Conservation (phyloP, 129 eudicot genomes). For the Flaveria ramosissima region DNA sequence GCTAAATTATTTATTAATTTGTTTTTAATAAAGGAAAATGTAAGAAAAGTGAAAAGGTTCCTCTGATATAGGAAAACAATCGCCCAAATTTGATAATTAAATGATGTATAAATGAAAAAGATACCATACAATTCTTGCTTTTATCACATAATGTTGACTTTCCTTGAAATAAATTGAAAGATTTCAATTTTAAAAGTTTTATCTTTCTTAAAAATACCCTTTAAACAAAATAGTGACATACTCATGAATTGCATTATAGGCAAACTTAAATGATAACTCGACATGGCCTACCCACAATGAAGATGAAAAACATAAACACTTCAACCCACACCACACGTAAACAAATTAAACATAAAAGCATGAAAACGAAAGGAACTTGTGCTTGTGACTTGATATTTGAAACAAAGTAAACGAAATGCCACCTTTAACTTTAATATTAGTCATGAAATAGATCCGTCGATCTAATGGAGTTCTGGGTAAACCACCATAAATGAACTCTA, state of each 20-base stretch:
- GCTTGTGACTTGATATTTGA: neutral
- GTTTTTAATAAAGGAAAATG: neutral
- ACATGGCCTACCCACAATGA: constrained; percentile 7
- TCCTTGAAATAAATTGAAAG: neutral
- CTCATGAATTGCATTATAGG: neutral
- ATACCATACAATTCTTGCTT: neutral
- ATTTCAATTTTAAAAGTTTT: neutral
- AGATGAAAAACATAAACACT: neutral
- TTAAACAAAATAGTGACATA: neutral
- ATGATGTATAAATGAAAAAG: neutral
- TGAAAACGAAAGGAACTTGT: neutral
- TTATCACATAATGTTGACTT: neutral
- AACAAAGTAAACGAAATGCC: neutral
- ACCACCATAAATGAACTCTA: too few species aligned
- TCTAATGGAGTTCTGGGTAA: too few species aligned
- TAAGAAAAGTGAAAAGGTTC: neutral
- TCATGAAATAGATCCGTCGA: too few species aligned
- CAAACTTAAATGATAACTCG: neutral
- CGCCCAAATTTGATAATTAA: neutral
- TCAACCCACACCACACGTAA: neutral
- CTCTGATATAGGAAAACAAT: neutral
- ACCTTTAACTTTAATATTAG: too few species aligned
- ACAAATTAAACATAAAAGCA: neutral
- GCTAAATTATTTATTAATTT: neutral
- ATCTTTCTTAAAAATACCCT: too few species aligned